These are phyloP conservation scores for Coemansia sp. DNA, from an alignment of 192 early-diverging fungal genomes.

Conservation along the genomic window DNA sequence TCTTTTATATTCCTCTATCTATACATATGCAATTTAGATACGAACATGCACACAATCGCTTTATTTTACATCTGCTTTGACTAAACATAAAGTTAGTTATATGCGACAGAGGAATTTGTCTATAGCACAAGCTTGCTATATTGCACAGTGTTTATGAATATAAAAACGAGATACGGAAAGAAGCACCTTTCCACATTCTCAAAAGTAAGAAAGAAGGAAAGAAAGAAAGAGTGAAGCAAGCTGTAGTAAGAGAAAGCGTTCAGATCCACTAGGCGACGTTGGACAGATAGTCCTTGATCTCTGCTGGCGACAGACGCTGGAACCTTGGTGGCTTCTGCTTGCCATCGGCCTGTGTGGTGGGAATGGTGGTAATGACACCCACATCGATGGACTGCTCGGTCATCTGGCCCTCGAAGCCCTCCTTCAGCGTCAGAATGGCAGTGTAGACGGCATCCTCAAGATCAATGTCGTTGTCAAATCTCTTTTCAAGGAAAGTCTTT, in stretches of 20 bases:
- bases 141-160: constrained; percentile 2
- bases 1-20: too few relatives aligned
- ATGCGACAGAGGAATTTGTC: background rate
- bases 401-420: constrained; percentile 99
- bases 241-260: background rate
- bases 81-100: background rate
- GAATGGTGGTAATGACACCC: constrained; percentile 71
- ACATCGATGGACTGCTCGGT: constrained; percentile 95
- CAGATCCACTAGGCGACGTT: constrained; percentile 65
- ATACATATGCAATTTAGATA: too few relatives aligned
- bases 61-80: background rate
- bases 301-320: constrained; percentile 74
- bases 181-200: too few relatives aligned
- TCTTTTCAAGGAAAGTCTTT: constrained; percentile 98
- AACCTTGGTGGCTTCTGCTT: constrained; percentile 60
- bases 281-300: constrained; percentile 97
- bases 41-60: background rate
- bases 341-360: constrained; percentile 54
- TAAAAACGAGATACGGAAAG: background rate
- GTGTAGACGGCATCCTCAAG: constrained; percentile 99
- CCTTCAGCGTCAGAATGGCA: constrained; percentile 98
- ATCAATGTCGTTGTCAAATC: constrained; percentile 90
- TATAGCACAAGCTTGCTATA: background rate
- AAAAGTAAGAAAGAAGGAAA: background rate
- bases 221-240: background rate